phyloP scores from a whole-genome alignment of 2,329 filamentous ascomycete genomes.

The Furcasterigmium sp. region DNA sequence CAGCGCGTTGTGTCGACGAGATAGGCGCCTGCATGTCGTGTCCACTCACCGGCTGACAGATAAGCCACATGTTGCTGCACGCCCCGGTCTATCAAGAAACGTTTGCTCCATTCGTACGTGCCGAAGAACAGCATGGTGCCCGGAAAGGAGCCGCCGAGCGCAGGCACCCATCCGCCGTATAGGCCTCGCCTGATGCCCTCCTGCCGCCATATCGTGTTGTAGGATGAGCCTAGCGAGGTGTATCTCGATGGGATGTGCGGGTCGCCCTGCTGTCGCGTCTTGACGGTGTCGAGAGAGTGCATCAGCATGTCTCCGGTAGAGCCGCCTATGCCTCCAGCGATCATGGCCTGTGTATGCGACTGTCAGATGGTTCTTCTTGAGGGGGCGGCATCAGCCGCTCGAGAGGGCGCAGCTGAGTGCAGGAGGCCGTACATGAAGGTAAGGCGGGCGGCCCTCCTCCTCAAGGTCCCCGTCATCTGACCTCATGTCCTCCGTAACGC shows the following conservation, averaged over 20 bases:
- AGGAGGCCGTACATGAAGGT: constrained; percentile 31
- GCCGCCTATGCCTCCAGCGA: constrained; percentile 89
- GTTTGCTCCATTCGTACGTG: constrained; percentile 92
- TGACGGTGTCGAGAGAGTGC: constrained; percentile 98
- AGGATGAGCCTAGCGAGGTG: constrained; percentile 82
- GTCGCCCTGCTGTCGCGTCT: constrained; percentile 95
- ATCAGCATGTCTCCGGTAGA: constrained; percentile 95
- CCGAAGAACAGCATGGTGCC: constrained; percentile 96
- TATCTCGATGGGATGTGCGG: constrained; percentile 91
- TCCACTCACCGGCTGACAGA: constrained; percentile 67
- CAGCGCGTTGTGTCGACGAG: background rate
- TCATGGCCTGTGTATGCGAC: constrained; percentile 64
- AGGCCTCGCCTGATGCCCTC: constrained; percentile 82
- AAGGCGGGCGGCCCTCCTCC: constrained; percentile 37
- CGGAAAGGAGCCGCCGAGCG: constrained; percentile 85
- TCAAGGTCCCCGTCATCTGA: constrained; percentile 27
- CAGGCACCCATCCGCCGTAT: constrained; percentile 90
- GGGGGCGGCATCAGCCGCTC: too few relatives aligned
- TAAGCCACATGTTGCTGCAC: constrained; percentile 81
- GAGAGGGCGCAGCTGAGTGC: too few relatives aligned
- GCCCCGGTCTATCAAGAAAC: constrained; percentile 78
- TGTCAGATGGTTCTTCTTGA: background rate
- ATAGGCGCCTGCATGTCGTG: background rate
- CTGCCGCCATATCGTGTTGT: constrained; percentile 87
- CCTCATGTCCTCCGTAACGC: constrained; percentile 10